Evolutionary conservation across 331 rosid species (phyloP).

Genomic region (Erythrophleum ivorense): DNA sequence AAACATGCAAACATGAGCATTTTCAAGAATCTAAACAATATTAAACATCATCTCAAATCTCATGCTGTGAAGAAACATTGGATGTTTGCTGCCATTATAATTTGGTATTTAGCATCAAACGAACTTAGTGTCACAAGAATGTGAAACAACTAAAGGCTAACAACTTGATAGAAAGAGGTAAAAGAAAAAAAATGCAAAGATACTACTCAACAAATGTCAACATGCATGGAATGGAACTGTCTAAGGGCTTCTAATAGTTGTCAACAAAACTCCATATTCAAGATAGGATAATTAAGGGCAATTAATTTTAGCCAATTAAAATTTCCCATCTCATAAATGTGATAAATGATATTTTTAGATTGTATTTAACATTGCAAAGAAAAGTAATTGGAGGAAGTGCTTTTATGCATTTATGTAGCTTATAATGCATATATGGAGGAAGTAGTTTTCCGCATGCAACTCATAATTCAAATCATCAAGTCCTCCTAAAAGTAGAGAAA

Average conservation of each 20-base stretch:
- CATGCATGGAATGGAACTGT: conserved; percentile 1
- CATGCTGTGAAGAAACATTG: neutral
- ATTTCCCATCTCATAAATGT: neutral
- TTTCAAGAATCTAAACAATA: neutral
- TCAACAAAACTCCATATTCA: conserved; percentile 7
- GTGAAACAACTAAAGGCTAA: conserved; percentile 17
- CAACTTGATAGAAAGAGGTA: neutral
- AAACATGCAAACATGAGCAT: conserved; percentile 8
- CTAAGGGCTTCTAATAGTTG: neutral
- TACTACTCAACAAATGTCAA: neutral
- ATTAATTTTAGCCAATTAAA: neutral
- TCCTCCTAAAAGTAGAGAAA: too few relatives aligned
- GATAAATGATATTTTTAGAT: conserved; percentile 24
- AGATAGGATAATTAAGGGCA: neutral
- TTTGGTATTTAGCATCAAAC: neutral
- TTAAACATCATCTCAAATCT: neutral
- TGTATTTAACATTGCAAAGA: conserved; percentile 8
- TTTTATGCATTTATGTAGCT: too few relatives aligned
- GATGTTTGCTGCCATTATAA: neutral
- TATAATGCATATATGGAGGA: too few relatives aligned
- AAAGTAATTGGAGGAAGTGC: neutral
- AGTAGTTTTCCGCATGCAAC: too few relatives aligned
- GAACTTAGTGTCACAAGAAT: neutral
- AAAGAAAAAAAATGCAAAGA: neutral
- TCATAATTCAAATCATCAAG: too few relatives aligned